A percentile compares a stretch with the other conserved stretches of the same genome.
These are phyloP conservation scores for Prunus salicina DNA, from an alignment of 306 rosid genomes.

Conservation along the genomic window DNA sequence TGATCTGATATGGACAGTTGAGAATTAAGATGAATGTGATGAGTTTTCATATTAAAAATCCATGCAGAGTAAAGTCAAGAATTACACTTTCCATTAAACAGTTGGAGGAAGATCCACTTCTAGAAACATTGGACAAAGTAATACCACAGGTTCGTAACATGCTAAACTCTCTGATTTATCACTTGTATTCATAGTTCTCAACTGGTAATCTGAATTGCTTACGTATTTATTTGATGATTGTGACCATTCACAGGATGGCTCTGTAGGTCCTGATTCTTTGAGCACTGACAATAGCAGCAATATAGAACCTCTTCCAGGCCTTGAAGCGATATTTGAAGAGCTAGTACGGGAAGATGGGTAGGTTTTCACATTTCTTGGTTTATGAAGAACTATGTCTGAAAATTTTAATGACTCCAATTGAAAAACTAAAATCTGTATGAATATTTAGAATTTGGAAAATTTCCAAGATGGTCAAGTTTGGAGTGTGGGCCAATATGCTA, in stretches of 20 bases:
- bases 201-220: not conserved
- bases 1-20: not conserved
- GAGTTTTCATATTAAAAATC: not conserved
- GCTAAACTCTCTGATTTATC: not conserved
- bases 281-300: conserved; percentile 21
- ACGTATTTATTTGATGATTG: conserved; percentile 3
- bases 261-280: conserved; percentile 38
- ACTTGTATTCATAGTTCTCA: not conserved
- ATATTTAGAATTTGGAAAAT: not conserved
- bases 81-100: conserved; percentile 70
- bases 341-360: conserved; percentile 84
- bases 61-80: conserved; percentile 46
- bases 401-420: not conserved
- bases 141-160: conserved; percentile 78
- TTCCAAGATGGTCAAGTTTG: not conserved
- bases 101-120: conserved; percentile 96
- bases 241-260: conserved; percentile 45
- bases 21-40: not conserved
- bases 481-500: not conserved
- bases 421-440: not conserved
- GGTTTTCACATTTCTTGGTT: not conserved
- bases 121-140: conserved; percentile 92
- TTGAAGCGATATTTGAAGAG: conserved; percentile 74
- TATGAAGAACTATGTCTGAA: not conserved
- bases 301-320: conserved; percentile 92